These are phyloP conservation scores for Aegilops longissima DNA, from an alignment of 176 grass and related monocot species.

Conservation along the genomic window DNA sequence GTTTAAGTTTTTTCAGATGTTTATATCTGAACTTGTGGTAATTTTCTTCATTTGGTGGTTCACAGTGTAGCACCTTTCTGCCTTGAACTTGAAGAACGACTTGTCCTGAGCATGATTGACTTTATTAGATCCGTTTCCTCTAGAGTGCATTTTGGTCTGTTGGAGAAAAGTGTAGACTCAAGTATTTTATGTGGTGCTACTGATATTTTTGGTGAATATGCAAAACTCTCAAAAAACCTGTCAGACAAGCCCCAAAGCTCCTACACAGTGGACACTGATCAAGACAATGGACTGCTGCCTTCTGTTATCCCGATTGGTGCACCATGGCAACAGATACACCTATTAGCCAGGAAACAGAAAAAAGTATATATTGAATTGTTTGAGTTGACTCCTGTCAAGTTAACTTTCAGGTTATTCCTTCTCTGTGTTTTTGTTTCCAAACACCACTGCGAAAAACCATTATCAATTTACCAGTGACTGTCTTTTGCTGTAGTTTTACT, in stretches of 20 bases:
- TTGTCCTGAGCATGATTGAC: slow-evolving; percentile 86
- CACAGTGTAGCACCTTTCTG: slow-evolving; percentile 76
- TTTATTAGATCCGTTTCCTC: slow-evolving; percentile 75
- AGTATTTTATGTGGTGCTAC: slow-evolving; percentile 46
- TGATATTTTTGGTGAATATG: slow-evolving; percentile 44
- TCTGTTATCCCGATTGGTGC: slow-evolving; percentile 82
- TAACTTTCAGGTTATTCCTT: slow-evolving; percentile 85
- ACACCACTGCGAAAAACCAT: background rate
- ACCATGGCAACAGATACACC: slow-evolving; percentile 94
- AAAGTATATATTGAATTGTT: slow-evolving; percentile 92
- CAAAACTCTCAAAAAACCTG: slow-evolving; percentile 43
- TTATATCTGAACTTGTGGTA: slow-evolving; percentile 26
- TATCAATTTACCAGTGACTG: slow-evolving; percentile 33
- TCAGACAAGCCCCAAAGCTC: slow-evolving; percentile 41
- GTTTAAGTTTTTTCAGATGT: slow-evolving; percentile 4
- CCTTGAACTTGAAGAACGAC: slow-evolving; percentile 93
- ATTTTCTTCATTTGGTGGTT: slow-evolving; percentile 37
- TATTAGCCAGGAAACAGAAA: slow-evolving; percentile 86
- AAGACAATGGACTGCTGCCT: slow-evolving; percentile 61
- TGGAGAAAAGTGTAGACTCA: slow-evolving; percentile 63
- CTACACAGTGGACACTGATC: slow-evolving; percentile 13
- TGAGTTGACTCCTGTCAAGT: slow-evolving; percentile 68
- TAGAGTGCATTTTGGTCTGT: slow-evolving; percentile 63
- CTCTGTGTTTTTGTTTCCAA: slow-evolving; percentile 22
- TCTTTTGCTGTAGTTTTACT: slow-evolving; percentile 69